Evolutionary conservation across 2,329 filamentous ascomycete species (phyloP).

Genomic region (Alternaria sp.): DNA sequence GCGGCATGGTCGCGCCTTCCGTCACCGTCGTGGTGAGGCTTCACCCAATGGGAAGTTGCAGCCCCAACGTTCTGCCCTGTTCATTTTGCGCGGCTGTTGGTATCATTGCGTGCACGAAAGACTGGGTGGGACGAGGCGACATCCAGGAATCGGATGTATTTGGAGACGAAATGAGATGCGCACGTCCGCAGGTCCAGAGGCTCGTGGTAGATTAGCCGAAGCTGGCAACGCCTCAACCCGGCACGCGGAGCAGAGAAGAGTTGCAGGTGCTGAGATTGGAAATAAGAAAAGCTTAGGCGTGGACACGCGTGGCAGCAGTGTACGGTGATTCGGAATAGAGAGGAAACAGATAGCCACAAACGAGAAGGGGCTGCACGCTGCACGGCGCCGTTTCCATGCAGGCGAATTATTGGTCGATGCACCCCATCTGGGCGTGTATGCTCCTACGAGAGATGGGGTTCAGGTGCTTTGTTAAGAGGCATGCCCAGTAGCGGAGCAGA

Average conservation of each 20-base stretch:
- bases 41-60: conserved; percentile 29
- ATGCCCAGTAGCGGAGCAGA: conserved; percentile 14
- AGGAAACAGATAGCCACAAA: conserved; percentile 1
- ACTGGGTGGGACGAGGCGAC: neutral
- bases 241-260: conserved; percentile 23
- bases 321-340: neutral
- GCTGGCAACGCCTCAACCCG: conserved; percentile 26
- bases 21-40: conserved; percentile 27
- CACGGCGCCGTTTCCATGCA: conserved; percentile 17
- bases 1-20: conserved; percentile 33
- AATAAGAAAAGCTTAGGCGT: conserved; percentile 13
- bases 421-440: conserved; percentile 22
- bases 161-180: conserved; percentile 1
- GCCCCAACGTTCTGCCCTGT: conserved; percentile 22
- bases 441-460: conserved; percentile 26
- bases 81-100: conserved; percentile 14
- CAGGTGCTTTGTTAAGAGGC: conserved; percentile 24
- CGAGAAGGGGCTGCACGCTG: conserved; percentile 18
- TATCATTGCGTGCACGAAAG: conserved; percentile 11
- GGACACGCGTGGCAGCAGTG: neutral
- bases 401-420: conserved; percentile 22
- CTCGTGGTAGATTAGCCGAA: conserved; percentile 27
- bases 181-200: conserved; percentile 4
- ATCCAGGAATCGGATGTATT: neutral
- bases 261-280: conserved; percentile 11